Evolutionary conservation across 306 rosid genomes (phyloP).

Genomic region (Ziziphus jujuba): DNA sequence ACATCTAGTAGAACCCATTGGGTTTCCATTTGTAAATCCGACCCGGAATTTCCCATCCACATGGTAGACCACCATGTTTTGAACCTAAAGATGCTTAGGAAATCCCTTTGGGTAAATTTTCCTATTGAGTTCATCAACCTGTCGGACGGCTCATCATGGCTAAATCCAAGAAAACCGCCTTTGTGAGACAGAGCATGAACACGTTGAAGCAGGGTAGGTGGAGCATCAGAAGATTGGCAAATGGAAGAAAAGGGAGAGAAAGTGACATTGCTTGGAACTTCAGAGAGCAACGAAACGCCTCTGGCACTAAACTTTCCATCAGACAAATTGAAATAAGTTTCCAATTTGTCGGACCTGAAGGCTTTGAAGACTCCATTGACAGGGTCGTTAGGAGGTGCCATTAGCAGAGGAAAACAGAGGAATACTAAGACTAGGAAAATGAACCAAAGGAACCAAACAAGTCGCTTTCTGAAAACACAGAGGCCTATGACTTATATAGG

Average conservation of each 20-base stretch:
- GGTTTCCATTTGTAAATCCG: constrained; percentile 82
- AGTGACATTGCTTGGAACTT: constrained; percentile 68
- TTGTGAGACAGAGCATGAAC: constrained; percentile 49
- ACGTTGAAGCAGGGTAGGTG: constrained; percentile 49
- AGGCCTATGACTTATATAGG: not conserved
- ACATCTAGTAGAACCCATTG: constrained; percentile 73
- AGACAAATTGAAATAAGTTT: constrained; percentile 42
- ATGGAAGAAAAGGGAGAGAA: constrained; percentile 53
- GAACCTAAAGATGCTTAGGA: constrained; percentile 76
- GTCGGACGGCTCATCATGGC: constrained; percentile 43
- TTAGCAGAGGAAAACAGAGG: constrained; percentile 24
- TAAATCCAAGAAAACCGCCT: constrained; percentile 83
- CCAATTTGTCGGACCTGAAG: constrained; percentile 21
- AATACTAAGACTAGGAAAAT: not conserved
- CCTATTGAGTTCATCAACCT: constrained; percentile 66
- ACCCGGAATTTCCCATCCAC: constrained; percentile 87
- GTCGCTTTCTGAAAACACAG: not conserved
- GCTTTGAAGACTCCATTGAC: constrained; percentile 4
- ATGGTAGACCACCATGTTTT: constrained; percentile 98
- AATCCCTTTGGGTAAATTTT: constrained; percentile 49
- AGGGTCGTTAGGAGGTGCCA: constrained; percentile 70
- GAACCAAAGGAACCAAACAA: not conserved
- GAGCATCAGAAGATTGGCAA: constrained; percentile 48
- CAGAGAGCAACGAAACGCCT: constrained; percentile 55
- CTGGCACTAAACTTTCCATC: constrained; percentile 44